Percentiles rank a stretch among this genome's conserved stretches.
These are phyloP conservation scores for Metarhizium guizhouense DNA, from an alignment of 2,329 filamentous ascomycete species.

Conservation along the genomic window DNA sequence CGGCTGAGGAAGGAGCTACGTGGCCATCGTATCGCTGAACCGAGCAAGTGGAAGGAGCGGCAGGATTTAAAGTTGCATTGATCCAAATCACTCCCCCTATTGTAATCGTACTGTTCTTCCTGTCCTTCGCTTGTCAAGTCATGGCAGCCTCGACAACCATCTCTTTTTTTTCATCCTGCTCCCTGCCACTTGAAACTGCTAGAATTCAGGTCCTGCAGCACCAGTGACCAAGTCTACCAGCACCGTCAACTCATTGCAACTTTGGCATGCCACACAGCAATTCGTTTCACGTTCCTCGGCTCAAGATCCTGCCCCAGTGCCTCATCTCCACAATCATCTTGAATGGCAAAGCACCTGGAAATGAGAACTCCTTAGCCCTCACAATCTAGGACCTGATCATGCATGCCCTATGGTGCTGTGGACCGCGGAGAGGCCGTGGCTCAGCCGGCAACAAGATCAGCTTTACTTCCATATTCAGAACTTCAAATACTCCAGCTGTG, in stretches of 20 bases:
- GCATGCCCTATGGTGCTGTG: slow-evolving; percentile 16
- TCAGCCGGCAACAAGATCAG: slow-evolving; percentile 3
- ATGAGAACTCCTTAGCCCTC: not conserved
- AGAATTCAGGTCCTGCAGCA: not conserved
- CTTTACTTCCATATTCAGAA: slow-evolving; percentile 8
- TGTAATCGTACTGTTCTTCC: not conserved
- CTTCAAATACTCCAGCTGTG: slow-evolving; percentile 5
- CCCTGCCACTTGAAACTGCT: not conserved
- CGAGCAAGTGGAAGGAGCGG: not conserved
- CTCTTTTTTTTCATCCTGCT: not conserved
- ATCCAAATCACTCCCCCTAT: not conserved
- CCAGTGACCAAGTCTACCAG: not conserved
- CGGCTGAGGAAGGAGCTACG: not conserved
- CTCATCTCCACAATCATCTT: not conserved
- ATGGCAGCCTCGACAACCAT: not conserved
- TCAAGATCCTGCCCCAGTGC: not conserved
- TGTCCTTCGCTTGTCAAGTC: not conserved
- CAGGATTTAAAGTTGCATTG: not conserved
- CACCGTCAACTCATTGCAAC: not conserved
- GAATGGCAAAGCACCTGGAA: not conserved
- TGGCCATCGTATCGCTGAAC: not conserved
- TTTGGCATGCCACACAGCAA: not conserved
- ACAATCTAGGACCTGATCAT: slow-evolving; percentile 5
- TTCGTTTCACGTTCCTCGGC: not conserved
- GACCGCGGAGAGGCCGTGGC: slow-evolving; percentile 5